Base-by-base conservation (phyloP, 352 stramenopile species). In the Globisporangium carolinianum region DNA sequence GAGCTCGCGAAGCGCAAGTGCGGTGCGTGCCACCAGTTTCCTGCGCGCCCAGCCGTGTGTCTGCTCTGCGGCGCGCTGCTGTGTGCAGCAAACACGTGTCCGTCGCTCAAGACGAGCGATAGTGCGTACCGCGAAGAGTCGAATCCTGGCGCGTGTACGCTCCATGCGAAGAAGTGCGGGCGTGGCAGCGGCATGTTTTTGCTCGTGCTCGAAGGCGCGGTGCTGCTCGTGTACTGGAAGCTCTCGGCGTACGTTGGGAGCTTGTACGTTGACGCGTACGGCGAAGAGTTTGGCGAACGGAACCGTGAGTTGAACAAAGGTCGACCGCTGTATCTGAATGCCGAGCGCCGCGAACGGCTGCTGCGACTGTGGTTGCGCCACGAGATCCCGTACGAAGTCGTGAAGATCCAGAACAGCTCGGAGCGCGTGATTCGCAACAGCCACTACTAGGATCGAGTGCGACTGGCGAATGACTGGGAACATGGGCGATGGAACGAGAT, bases 341-440 rank as follows among this genome's bases (percentile, higher is more conserved):
- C 73, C 32, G 76, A 91, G 51, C 76, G 81, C 4, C 75, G 78
- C 12, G 78, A 91, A 51, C 76, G 79, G 4, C 65, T 95, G 18
- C 58, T 93, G 58, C 77, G 80, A 5, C 65, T 95, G 5, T 95
- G 85, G 85, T 62, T 79, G 52, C 73, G 75, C 18, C 85, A 95
- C 57, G 79, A 89, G 63, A 91, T 95, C 60, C 83, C 83, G 32
- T 89, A 90, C 57, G 85, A 93, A 62, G 83, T 95, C 37, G 85
- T 95, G 42, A 87, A 89, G 54, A 92, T 91, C 53, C 83, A 93
- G 65, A 95, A 95, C 66, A 92, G 76, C 66, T 91, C 81, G n/a
- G 83, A 93, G 60, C 81, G 83, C 17, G 80, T 95, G 47, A 91
- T 95, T 46, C 79, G 81, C 62, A 93, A 95, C 57, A 93, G 85